Conservation (phyloP, 805 yeast genomes). For the Yarrowia sp. region DNA sequence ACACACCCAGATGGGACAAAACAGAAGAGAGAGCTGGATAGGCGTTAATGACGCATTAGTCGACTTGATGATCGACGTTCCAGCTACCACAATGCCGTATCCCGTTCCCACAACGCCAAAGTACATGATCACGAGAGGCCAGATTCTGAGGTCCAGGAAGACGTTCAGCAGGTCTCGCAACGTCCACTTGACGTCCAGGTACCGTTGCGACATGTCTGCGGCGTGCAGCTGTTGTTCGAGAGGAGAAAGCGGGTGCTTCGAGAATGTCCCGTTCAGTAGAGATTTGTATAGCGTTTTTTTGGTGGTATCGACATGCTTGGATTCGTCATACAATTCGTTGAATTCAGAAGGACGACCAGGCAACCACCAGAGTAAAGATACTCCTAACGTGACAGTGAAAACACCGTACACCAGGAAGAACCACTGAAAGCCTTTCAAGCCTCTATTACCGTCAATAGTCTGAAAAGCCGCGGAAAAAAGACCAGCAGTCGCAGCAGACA, state of each 20-base stretch:
- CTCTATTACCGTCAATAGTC: constrained; percentile 67
- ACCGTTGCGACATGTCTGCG: constrained; percentile 56
- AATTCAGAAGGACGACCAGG: constrained; percentile 66
- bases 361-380: constrained; percentile 73
- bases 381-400: constrained; percentile 62
- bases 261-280: constrained; percentile 12
- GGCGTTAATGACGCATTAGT: constrained; percentile 63
- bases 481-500: constrained; percentile 89
- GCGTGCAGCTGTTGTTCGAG: constrained; percentile 57
- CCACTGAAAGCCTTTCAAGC: constrained; percentile 85
- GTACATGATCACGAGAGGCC: constrained; percentile 85
- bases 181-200: constrained; percentile 52
- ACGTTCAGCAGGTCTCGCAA: constrained; percentile 56
- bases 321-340: constrained; percentile 28
- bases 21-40: constrained; percentile 67
- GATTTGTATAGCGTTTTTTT: not conserved
- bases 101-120: constrained; percentile 95
- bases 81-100: constrained; percentile 79
- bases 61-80: constrained; percentile 67
- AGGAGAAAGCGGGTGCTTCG: constrained; percentile 45
- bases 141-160: constrained; percentile 60
- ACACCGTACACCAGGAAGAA: constrained; percentile 74
- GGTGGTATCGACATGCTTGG: not conserved
- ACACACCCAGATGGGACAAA: constrained; percentile 89
- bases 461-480: constrained; percentile 86